These are phyloP conservation scores for Heritiera littoralis DNA, from an alignment of 345 rosid species.

Conservation along the genomic window DNA sequence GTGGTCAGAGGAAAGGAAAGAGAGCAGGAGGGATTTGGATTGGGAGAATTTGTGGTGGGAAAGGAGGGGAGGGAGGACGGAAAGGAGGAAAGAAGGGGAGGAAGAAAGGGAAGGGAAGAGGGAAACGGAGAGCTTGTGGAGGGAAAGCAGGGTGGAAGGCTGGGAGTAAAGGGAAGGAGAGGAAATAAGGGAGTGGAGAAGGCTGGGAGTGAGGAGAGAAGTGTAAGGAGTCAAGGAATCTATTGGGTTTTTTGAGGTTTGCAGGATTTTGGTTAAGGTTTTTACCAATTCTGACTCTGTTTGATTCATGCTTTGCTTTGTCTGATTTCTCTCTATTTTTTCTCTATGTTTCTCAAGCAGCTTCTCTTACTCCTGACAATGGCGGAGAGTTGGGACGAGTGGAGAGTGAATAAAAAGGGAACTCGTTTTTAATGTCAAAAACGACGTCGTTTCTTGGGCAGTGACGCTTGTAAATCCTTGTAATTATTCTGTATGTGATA, in stretches of 20 bases:
- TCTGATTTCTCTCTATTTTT: too few relatives aligned
- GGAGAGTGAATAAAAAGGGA: too few relatives aligned
- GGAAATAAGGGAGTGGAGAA: conserved; percentile 53
- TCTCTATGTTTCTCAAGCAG: neutral
- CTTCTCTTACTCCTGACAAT: neutral
- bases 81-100: conserved; percentile 51
- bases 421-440: too few relatives aligned
- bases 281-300: conserved; percentile 34
- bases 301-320: neutral
- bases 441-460: neutral
- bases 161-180: conserved; percentile 42
- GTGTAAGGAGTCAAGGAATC: conserved; percentile 50
- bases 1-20: conserved; percentile 57
- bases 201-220: conserved; percentile 48
- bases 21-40: conserved; percentile 59
- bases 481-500: too few relatives aligned
- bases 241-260: conserved; percentile 30
- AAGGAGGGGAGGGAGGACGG: conserved; percentile 59
- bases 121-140: conserved; percentile 50
- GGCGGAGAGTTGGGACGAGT: neutral
- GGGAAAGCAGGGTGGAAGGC: conserved; percentile 55
- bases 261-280: conserved; percentile 46
- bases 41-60: conserved; percentile 52
- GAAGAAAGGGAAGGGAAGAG: conserved; percentile 44
- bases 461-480: too few relatives aligned